Base-by-base conservation (phyloP, 495 filamentous ascomycete genomes). In the Penicillium steckii region DNA sequence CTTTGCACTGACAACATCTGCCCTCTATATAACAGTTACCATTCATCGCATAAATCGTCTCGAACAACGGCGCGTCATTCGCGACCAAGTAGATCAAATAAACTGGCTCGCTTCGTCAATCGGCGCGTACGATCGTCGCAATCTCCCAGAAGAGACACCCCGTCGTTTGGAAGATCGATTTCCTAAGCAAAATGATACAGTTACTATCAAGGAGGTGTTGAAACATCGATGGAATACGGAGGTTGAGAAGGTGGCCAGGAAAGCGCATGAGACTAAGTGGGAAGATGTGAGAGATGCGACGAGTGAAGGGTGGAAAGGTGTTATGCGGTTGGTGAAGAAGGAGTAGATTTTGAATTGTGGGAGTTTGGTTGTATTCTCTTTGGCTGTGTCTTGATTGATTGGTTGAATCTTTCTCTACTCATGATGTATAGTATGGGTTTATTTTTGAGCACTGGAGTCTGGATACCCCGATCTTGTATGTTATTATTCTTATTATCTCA, bases 181-280 rank as follows among this genome's bases (percentile, higher is more conserved):
- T 18, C 32, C 52, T 6, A 57, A 53, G 37, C 38, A 56, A 15
- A 37, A 57, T 0, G 64, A 73, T 32, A 71, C 73, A 35, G 71
- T 77, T 25, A 74, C 74, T 13, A 70, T 85, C 53, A 62, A 80
- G 30, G 87, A 91, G 60, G 72, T 81, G 8, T 70, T 86, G 57
- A 94, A 94, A 72, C 86, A 91, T 65, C 69, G 78, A 41, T 94
- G 89, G 89, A 93, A 94, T 61, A 68, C 77, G 35, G 89, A 93
- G 69, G 70, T 93, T 24, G 82, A 88, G 63, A 72, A 70, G 33
- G 75, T 84, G 44, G 85, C 85, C n/a, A 75, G 73, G 42, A 86
- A 85, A 80, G 82, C 80, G 37, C 79, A 87, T 65, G 78, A 71
- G n/a, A 81, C 74, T 53, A 78, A 86, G 58, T 88, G 82, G 82